Base-by-base conservation (phyloP, 176 grass and related monocot species). In the Aechmea fasciata region DNA sequence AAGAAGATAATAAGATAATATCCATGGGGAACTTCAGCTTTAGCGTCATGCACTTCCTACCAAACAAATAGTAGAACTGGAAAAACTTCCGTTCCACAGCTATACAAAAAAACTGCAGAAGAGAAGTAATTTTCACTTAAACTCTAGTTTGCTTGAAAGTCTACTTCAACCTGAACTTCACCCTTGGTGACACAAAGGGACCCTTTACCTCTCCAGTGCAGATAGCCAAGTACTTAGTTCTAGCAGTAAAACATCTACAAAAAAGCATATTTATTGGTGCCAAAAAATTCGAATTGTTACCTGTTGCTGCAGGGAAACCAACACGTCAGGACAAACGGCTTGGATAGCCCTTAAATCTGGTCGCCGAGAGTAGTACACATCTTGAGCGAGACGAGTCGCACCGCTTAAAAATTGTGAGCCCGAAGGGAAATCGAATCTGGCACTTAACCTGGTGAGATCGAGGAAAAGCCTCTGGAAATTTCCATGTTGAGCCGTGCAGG, bases 391-490 rank as follows among this genome's bases (percentile, higher is more conserved):
- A 24, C n/a, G 65, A 68, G 81, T 84, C 71, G 82, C 79, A 28
- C 93, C 86, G 70, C 26, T 67, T 79, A 90, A 73, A 70, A 92
- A 97, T 83, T 78, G 69, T n/a, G 74, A 92, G 50, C 86, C 89
- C 11, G 89, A 97, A 22, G 75, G 77, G 50, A 97, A 71, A 76
- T 97, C 86, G 22, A 92, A 68, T 68, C 86, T 79, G 13, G 77
- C 72, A 59, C 68, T 92, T 55, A 91, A 75, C 79, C 80, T 79
- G 13, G 85, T 89, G 69, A 97, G 83, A 80, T 97, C 89, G 48
- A 97, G 81, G 57, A 97, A 89, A 84, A 81, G 77, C 71, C 84
- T 87, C 74, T 97, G 93, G 65, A 97, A 92, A 75, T 87, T 97
- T 73, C 93, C 93, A 63, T 85, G 75, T 62, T 92, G 86, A 50